Percentiles rank a stretch among this genome's conserved stretches.
Evolutionary conservation across 257 asterid species (phyloP).

Genomic region (Solanum arcanum): DNA sequence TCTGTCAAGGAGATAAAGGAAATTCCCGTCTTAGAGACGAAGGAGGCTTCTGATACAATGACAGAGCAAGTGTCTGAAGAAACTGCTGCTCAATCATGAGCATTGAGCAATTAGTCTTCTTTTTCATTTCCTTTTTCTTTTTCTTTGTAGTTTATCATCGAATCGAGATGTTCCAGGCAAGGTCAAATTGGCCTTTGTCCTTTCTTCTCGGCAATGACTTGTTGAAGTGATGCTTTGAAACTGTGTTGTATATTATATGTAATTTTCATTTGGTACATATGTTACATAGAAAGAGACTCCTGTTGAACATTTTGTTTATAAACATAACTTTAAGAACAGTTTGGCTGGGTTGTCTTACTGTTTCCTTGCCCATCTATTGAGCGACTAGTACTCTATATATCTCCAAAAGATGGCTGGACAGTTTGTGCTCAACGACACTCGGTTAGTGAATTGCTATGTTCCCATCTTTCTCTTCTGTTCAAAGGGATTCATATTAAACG

Average conservation of each 20-base stretch:
- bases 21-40: background rate
- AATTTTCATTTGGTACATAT: conserved; percentile 21
- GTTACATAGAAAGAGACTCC: conserved; percentile 7
- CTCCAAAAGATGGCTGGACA: background rate
- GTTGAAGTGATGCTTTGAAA: conserved; percentile 13
- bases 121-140: conserved; percentile 12
- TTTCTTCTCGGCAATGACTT: conserved; percentile 21
- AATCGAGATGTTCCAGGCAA: conserved; percentile 10
- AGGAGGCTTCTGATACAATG: conserved; percentile 2
- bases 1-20: conserved; percentile 2
- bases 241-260: conserved; percentile 42
- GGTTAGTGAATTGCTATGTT: background rate
- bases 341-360: background rate
- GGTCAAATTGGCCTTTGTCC: background rate
- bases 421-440: background rate
- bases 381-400: background rate
- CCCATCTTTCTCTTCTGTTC: background rate
- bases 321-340: conserved; percentile 1
- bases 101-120: background rate
- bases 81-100: conserved; percentile 26
- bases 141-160: background rate
- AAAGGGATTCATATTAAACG: background rate
- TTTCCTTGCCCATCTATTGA: background rate
- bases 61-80: conserved; percentile 12
- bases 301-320: conserved; percentile 14